These are phyloP conservation scores for Rhododendron ferrugineum DNA, from an alignment of 148 eudicot species.

Conservation along the genomic window DNA sequence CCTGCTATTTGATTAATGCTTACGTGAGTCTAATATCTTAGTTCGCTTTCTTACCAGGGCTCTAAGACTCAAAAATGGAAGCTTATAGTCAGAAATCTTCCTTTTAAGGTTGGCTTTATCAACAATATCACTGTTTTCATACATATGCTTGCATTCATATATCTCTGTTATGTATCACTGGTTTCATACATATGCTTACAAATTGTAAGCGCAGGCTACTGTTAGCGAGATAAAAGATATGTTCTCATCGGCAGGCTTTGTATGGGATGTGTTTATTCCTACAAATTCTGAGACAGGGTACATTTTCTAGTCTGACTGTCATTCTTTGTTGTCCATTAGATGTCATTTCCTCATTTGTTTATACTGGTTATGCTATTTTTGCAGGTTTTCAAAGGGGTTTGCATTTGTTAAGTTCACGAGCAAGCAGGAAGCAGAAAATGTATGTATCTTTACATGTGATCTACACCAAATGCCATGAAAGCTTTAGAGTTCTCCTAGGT, in stretches of 20 bases:
- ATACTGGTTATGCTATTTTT: conserved; percentile 16
- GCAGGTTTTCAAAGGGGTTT: conserved; percentile 81
- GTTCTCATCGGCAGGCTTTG: conserved; percentile 72
- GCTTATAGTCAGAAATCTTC: conserved; percentile 83
- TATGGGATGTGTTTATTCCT: conserved; percentile 93
- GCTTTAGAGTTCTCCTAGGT: background rate
- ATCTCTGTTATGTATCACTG: background rate
- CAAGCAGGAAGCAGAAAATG: conserved; percentile 92
- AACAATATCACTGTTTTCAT: background rate
- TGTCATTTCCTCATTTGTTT: conserved; percentile 11
- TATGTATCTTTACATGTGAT: conserved; percentile 25
- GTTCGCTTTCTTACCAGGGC: conserved; percentile 48
- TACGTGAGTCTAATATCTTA: background rate
- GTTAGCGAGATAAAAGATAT: conserved; percentile 56
- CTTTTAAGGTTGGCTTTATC: conserved; percentile 60
- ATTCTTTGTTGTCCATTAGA: background rate
- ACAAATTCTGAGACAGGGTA: conserved; percentile 80
- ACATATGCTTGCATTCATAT: background rate
- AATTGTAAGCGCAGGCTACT: conserved; percentile 46
- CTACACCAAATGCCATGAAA: background rate
- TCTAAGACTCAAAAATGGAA: conserved; percentile 94
- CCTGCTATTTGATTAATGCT: background rate
- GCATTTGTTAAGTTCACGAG: conserved; percentile 90
- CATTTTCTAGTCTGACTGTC: conserved; percentile 7
- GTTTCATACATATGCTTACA: background rate